phyloP scores from a whole-genome alignment of 2,329 filamentous ascomycete species.

The Aspergillus uvarum region DNA sequence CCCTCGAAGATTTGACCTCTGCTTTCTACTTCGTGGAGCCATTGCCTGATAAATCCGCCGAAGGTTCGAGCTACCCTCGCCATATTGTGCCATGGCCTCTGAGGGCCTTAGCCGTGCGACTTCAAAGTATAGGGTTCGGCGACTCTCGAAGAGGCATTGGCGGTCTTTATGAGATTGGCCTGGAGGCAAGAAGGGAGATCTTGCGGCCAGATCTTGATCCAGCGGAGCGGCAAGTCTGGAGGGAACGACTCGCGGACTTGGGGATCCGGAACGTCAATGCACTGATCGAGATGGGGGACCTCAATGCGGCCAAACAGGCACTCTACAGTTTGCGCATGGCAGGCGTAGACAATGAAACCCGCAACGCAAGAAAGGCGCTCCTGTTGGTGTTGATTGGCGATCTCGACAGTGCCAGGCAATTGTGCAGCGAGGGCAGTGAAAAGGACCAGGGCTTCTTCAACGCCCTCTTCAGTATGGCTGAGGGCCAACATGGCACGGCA shows the following conservation, averaged over 20 bases:
- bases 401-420: conserved; percentile 62
- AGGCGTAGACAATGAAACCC: conserved; percentile 30
- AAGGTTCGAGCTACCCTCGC: conserved; percentile 62
- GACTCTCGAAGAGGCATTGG: conserved; percentile 83
- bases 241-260: conserved; percentile 68
- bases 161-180: conserved; percentile 82
- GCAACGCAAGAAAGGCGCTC: conserved; percentile 54
- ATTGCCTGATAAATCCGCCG: conserved; percentile 34
- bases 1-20: conserved; percentile 62
- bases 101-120: conserved; percentile 74
- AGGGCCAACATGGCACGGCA: conserved; percentile 69
- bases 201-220: conserved; percentile 52
- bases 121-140: conserved; percentile 82
- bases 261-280: conserved; percentile 62
- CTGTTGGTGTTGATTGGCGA: conserved; percentile 80
- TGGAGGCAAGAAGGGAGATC: conserved; percentile 69
- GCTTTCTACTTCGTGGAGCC: conserved; percentile 50
- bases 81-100: conserved; percentile 86
- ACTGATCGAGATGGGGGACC: conserved; percentile 70
- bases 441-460: conserved; percentile 44
- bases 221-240: conserved; percentile 67
- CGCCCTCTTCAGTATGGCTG: conserved; percentile 75
- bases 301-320: conserved; percentile 74
- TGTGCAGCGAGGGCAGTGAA: conserved; percentile 45
- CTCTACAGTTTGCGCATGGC: conserved; percentile 57